Base-by-base conservation (phyloP, 805 yeast species). In the Tetrapisispora nanseiensis region DNA sequence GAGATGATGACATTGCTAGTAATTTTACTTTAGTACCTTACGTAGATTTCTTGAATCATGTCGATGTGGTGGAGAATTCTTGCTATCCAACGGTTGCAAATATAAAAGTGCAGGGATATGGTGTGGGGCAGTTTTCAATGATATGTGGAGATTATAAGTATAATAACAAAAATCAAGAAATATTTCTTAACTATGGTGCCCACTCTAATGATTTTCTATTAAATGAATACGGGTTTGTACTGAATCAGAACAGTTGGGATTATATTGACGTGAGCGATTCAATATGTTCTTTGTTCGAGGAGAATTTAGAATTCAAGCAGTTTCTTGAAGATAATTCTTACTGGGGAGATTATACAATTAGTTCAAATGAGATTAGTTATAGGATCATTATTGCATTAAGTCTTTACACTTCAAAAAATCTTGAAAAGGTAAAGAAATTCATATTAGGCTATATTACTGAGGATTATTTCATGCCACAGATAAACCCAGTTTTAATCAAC, bases 11-110 rank as follows among this genome's bases (percentile, higher is more conserved):
- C 21, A 27, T 15, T 1, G 37, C 42, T 10, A 86, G 82, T 50
- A 82, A 84, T 57, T 80, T 90, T 66, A 86, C 97, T 2, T 66
- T 90, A 75, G 97, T 90, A 0, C 98, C 98, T 0, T 80, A 69
- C 48, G 87, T 89, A 20, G 98, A 90, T 64, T 83, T 85, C 57
- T 65, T 90, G 40, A 92, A 90, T 62, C 97, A 90, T 61, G 51
- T 68, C 12, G 50, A 62, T 3, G 54, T 56, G 3, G 41, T 66
- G 30, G 69, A 71, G 5, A 74, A 70, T 33, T 79, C 76, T 47
- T 76, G 86, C 48, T 65, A 60, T 19, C 70, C 80, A 56, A 69
- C 47, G 69, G 71, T 29, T 66, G 70, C 16, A 46, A 38, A 57
- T 40, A 11, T 33, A 16, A 21, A 21, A 3, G 38, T 16, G 24